Base-by-base conservation (phyloP, 805 yeast species). In the Pichia ethanolica region DNA sequence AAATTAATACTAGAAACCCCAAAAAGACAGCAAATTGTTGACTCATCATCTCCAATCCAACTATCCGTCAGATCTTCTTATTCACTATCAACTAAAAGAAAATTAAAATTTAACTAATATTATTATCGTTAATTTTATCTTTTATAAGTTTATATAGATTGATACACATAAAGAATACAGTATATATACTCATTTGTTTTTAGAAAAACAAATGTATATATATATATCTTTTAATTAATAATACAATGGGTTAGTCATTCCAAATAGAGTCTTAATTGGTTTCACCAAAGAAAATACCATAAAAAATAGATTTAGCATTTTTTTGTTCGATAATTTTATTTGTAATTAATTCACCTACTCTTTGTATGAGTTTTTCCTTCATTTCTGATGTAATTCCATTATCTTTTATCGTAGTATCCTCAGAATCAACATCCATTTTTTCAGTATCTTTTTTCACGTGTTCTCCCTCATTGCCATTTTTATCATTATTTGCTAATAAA, bases 201-300 rank as follows among this genome's bases (percentile, higher is more conserved):
- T 40, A n/a, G n/a, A n/a, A n/a, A n/a, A n/a, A n/a, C n/a, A n/a
- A n/a, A n/a, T n/a, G n/a, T n/a, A n/a, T n/a, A n/a, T n/a, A n/a
- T n/a, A n/a, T n/a, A n/a, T n/a, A n/a, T n/a, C n/a, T n/a, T n/a
- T n/a, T n/a, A n/a, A n/a, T n/a, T n/a, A n/a, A n/a, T n/a, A n/a
- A n/a, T n/a, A n/a, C n/a, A n/a, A n/a, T n/a, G n/a, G n/a, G n/a
- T n/a, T n/a, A n/a, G n/a, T n/a, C n/a, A n/a, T n/a, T n/a, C n/a
- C n/a, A n/a, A n/a, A n/a, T n/a, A n/a, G n/a, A n/a, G n/a, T n/a
- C n/a, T 28, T 39, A 46, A 39, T 46, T 39, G 5, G 44, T 20
- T 57, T 83, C 90, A 8, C 91, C 95, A 61, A 86, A 83, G 62
- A 85, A 86, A 10, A 87, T 75, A 6, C 89, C 89, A 52, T 78